phyloP scores from a whole-genome alignment of 305 asterid genomes.

The Fraxinus sp. region DNA sequence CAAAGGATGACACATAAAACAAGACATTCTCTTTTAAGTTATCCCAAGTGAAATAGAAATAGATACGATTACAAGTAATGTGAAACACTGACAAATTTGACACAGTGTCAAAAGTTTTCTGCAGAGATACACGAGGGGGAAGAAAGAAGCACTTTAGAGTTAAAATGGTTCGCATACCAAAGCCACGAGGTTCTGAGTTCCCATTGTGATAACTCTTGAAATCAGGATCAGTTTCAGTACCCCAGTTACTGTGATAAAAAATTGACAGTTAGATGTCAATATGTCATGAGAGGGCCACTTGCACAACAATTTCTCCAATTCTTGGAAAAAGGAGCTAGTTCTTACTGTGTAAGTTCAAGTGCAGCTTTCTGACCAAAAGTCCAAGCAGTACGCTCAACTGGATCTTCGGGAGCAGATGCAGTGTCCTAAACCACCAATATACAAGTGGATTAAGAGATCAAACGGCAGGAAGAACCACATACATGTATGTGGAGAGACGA shows the following conservation, averaged over 20 bases:
- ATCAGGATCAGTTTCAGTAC: conserved; percentile 80
- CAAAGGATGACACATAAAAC: not conserved
- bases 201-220: conserved; percentile 89
- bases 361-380: conserved; percentile 74
- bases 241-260: conserved; percentile 74
- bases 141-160: conserved; percentile 8
- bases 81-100: not conserved
- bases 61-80: not conserved
- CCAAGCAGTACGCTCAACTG: conserved; percentile 71
- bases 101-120: not conserved
- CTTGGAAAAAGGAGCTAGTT: conserved; percentile 15
- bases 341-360: conserved; percentile 90
- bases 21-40: not conserved
- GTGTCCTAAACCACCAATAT: conserved; percentile 50
- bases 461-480: not conserved
- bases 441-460: conserved; percentile 12
- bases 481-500: conserved; percentile 1
- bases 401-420: conserved; percentile 73
- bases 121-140: not conserved
- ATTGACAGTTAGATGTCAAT: conserved; percentile 20
- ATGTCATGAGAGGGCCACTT: not conserved
- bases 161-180: conserved; percentile 50
- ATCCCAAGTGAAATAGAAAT: not conserved
- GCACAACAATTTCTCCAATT: not conserved
- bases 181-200: conserved; percentile 91